These are phyloP conservation scores for Rostrohypoxylon terebratum DNA, from an alignment of 495 filamentous ascomycete genomes.

Conservation along the genomic window DNA sequence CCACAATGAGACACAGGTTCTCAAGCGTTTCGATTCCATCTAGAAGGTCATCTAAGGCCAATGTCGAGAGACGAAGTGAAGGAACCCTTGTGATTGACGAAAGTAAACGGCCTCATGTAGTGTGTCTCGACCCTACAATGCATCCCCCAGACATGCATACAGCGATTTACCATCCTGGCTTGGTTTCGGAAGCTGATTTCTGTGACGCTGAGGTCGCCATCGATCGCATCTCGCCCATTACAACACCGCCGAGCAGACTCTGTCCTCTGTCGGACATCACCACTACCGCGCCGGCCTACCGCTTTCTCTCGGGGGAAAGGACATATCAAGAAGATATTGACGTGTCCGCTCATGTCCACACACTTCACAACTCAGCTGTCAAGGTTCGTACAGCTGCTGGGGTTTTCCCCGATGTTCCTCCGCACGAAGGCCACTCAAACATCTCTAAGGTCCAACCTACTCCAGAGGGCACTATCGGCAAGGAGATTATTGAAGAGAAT, in stretches of 20 bases:
- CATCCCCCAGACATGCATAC: constrained; percentile 29
- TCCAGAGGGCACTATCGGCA: not conserved
- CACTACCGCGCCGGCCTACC: constrained; percentile 43
- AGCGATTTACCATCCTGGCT: constrained; percentile 25
- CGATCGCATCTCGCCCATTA: constrained; percentile 35
- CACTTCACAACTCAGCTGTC: constrained; percentile 45
- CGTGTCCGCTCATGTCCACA: constrained; percentile 48
- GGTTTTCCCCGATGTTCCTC: constrained; percentile 1
- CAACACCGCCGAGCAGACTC: constrained; percentile 25
- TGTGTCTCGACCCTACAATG: constrained; percentile 31
- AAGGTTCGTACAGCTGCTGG: constrained; percentile 52
- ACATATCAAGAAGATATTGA: constrained; percentile 46
- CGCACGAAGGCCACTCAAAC: constrained; percentile 26
- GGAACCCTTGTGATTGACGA: constrained; percentile 1
- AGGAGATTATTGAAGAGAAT: constrained; percentile 18
- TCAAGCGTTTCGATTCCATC: constrained; percentile 22
- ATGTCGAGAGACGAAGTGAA: not conserved
- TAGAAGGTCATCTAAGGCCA: constrained; percentile 10
- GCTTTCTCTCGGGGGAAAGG: constrained; percentile 46
- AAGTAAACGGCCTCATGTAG: constrained; percentile 16
- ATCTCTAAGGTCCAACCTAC: constrained; percentile 36
- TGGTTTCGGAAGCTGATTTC: constrained; percentile 25
- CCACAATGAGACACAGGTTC: constrained; percentile 14
- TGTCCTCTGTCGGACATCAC: constrained; percentile 5
- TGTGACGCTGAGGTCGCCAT: constrained; percentile 33